A percentile compares a stretch with the other conserved stretches of the same genome.
Conservation (phyloP, 495 filamentous ascomycete species). For the Trichoderma orchidacearum region DNA sequence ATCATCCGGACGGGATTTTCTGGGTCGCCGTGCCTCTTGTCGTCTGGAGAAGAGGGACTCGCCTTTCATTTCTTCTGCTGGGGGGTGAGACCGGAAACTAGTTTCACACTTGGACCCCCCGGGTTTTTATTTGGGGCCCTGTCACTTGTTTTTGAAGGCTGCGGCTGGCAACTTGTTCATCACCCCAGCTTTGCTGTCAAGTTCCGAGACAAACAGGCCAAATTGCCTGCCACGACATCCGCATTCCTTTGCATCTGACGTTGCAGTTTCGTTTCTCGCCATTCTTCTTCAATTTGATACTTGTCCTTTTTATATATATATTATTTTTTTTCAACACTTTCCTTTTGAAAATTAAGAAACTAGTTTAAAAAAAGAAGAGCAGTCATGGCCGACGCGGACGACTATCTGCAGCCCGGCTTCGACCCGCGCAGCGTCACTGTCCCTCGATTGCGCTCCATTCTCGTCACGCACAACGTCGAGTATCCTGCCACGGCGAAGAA, state of each 20-base stretch:
- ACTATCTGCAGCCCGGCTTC: slow-evolving; percentile 75
- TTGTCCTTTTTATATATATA: neutral
- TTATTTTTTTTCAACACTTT: neutral
- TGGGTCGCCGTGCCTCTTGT: too few species aligned
- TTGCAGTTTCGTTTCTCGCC: neutral
- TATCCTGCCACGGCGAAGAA: slow-evolving; percentile 82
- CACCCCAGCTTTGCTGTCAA: neutral
- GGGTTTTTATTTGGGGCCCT: neutral
- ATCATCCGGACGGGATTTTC: neutral
- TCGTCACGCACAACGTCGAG: slow-evolving; percentile 70
- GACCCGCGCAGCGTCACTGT: slow-evolving; percentile 74
- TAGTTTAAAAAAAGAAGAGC: neutral
- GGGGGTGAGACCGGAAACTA: neutral
- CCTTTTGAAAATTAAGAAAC: neutral
- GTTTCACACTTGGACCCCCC: neutral
- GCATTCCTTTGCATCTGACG: neutral
- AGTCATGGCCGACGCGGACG: slow-evolving; percentile 49
- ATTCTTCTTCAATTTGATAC: neutral
- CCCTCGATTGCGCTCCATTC: slow-evolving; percentile 73
- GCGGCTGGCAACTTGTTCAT: neutral
- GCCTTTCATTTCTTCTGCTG: neutral
- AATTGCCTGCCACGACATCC: neutral
- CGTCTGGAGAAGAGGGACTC: neutral
- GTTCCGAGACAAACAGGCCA: neutral
- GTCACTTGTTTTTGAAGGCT: neutral